These are phyloP conservation scores for Amphirosellinia nigrospora DNA, from an alignment of 495 filamentous ascomycete genomes.

Conservation along the genomic window DNA sequence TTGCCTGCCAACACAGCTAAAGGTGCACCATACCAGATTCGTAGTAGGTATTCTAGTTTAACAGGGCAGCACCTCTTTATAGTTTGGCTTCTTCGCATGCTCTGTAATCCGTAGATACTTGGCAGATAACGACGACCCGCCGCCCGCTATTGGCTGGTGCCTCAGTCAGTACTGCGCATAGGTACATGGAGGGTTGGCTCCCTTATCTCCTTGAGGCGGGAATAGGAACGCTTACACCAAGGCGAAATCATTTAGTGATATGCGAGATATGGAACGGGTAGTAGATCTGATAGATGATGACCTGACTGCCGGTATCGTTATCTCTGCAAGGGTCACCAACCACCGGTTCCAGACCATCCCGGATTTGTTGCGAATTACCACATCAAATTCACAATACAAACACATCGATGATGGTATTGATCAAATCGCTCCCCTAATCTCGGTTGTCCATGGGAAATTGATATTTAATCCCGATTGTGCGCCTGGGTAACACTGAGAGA, in stretches of 20 bases:
- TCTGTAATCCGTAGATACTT: background rate
- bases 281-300: background rate
- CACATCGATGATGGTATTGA: background rate
- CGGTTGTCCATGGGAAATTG: background rate
- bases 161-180: background rate
- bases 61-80: background rate
- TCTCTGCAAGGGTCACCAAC: background rate
- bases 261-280: background rate
- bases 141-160: slow-evolving; percentile 2
- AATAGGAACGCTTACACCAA: slow-evolving; percentile 1
- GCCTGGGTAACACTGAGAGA: background rate
- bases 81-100: background rate
- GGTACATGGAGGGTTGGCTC: background rate
- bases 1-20: too few species aligned
- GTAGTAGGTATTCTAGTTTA: background rate
- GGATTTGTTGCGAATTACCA: background rate
- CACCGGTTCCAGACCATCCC: background rate
- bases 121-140: background rate
- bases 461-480: background rate
- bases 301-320: background rate
- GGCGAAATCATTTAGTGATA: background rate
- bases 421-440: background rate
- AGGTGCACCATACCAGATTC: too few species aligned
- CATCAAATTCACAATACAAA: slow-evolving; percentile 3
- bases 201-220: slow-evolving; percentile 6